Base-by-base conservation (phyloP, 192 early-diverging fungal genomes). In the Podochytrium sp. region DNA sequence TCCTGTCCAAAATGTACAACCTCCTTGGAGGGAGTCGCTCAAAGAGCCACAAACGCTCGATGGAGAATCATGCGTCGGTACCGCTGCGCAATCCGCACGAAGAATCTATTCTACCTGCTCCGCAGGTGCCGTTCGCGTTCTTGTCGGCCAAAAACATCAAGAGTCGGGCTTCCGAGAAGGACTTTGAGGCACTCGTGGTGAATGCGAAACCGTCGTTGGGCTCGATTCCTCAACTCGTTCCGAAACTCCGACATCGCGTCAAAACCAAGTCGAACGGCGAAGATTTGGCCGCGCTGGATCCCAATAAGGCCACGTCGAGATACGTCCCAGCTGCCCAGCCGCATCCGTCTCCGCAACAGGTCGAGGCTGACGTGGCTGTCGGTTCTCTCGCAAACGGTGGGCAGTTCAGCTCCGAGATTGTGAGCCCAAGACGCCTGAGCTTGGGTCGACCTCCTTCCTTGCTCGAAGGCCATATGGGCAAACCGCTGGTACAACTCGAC, bases 121-220 rank as follows among this genome's bases (percentile, higher is more conserved):
- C 69, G 0, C 69, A 71, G 39, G 39, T 40, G 14, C 57, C 69
- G 25, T 59, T 71, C 47, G 69, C 69, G 14, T 71, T 71, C n/a
- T 59, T 71, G 25, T 35, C 32, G 5, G 69, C 69, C 12, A 71
- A 71, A 47, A 59, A 41, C 43, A 56, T 56, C 12, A 71, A 71
- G 41, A 71, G 69, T 43, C 69, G 57, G 3, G 69, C 49, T 7
- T 41, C 55, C 12, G 69, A 71, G 56, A 23, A 51, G 40, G 69
- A 71, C 38, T 71, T 71, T 59, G 69, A 71, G 41, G 69, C n/a
- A 10, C 38, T 71, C 12, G 69, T 71, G 18, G 69, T 71, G 53
- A 71, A 71, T 58, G 69, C 55, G 39, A 71, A 71, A 40, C 14
- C 41, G 5, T 57, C 55, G 12, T 12, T 38, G 60, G n/a, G 12